Evolutionary conservation across 2,329 filamentous ascomycete species (phyloP).

Genomic region (Cytospora piceicola): DNA sequence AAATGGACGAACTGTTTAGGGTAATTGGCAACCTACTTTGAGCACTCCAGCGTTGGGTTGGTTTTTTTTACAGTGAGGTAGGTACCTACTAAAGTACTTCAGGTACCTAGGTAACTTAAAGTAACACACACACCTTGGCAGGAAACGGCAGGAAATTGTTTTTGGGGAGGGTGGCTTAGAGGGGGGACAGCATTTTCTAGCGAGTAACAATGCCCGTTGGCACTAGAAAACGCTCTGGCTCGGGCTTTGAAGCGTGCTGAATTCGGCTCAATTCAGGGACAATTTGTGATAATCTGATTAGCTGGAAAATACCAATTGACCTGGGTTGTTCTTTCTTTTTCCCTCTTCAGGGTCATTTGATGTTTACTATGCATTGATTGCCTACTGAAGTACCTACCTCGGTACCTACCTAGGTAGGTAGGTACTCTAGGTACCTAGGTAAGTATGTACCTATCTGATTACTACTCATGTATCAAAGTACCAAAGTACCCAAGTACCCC

Average conservation of each 20-base stretch:
- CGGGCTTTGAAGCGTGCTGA: conserved; percentile 16
- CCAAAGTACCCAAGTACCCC: no score
- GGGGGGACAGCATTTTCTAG: conserved; percentile 23
- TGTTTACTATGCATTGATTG: not conserved
- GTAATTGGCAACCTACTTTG: not conserved
- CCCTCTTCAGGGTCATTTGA: conserved; percentile 6
- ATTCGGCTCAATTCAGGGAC: conserved; percentile 30
- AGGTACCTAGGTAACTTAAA: not conserved
- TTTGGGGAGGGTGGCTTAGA: not conserved
- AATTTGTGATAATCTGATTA: conserved; percentile 41
- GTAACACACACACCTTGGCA: not conserved
- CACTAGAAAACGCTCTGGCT: conserved; percentile 20
- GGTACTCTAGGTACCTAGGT: not conserved
- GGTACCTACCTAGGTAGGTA: not conserved
- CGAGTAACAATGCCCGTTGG: conserved; percentile 30
- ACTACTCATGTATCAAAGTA: no score
- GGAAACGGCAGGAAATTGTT: conserved; percentile 18
- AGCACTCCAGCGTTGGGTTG: no score
- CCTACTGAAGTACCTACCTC: not conserved
- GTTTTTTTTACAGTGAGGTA: not conserved
- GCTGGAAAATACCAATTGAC: conserved; percentile 38
- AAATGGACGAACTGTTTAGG: conserved; percentile 14
- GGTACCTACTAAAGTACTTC: not conserved
- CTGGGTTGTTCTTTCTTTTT: conserved; percentile 31
- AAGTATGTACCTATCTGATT: not conserved